A percentile compares a stretch with the other conserved stretches of the same genome.
phyloP scores from a whole-genome alignment of 257 asterid species.

The Solanum lycopersicoides region DNA sequence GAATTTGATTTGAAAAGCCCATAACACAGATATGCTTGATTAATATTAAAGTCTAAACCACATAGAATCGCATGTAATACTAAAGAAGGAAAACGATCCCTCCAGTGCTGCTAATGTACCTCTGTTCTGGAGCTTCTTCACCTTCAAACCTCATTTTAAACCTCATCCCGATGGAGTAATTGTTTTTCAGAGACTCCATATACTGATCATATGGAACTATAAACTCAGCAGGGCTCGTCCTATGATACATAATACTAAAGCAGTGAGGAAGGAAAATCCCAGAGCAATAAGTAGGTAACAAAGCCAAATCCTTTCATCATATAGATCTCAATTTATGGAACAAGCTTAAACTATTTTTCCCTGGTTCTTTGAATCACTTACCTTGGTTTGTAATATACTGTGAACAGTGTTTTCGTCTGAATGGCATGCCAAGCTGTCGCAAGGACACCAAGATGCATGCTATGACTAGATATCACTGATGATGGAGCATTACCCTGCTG shows the following conservation, averaged over 20 bases:
- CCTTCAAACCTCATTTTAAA: slow-evolving; percentile 90
- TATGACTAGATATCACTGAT: slow-evolving; percentile 80
- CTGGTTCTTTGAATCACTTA: slow-evolving; percentile 1
- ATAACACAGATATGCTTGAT: neutral
- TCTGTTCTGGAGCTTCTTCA: slow-evolving; percentile 79
- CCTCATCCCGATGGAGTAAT: slow-evolving; percentile 75
- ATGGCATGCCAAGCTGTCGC: slow-evolving; percentile 87
- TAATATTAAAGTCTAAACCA: neutral
- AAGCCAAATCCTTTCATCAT: neutral
- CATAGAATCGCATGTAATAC: neutral
- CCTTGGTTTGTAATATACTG: slow-evolving; percentile 86
- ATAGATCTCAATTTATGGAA: neutral
- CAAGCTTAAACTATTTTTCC: neutral
- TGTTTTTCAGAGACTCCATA: slow-evolving; percentile 62
- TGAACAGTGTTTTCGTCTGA: slow-evolving; percentile 54
- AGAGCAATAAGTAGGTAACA: neutral
- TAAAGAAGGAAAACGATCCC: neutral
- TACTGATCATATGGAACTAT: slow-evolving; percentile 60
- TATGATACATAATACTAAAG: slow-evolving; percentile 3
- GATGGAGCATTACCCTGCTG: slow-evolving; percentile 65
- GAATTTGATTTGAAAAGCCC: neutral
- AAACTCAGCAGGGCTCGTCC: slow-evolving; percentile 82
- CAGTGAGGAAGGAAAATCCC: neutral
- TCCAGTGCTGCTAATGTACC: slow-evolving; percentile 22
- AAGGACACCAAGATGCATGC: slow-evolving; percentile 85